A percentile compares a stretch with the other conserved stretches of the same genome.
Conservation (phyloP, 768 basidiomycete species). For the Goffeauzyma gilvescens region DNA sequence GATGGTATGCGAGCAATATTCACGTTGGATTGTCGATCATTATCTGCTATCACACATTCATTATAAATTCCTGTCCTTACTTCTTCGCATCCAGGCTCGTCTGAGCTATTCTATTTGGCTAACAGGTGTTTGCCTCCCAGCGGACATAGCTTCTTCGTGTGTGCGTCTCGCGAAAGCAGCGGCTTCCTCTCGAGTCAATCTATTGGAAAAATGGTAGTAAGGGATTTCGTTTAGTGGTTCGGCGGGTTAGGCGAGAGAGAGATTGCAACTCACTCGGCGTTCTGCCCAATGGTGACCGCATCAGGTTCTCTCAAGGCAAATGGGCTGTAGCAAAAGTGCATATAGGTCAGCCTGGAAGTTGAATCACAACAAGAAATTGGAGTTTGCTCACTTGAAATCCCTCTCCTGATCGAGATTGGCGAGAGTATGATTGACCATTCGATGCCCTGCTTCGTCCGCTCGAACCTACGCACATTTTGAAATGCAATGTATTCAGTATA, state of each 20-base stretch:
- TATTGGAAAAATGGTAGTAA: conserved; percentile 2
- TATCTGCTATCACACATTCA: no score
- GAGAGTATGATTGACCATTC: conserved; percentile 84
- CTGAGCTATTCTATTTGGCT: no score
- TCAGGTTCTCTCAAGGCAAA: conserved; percentile 61
- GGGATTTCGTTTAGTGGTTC: neutral
- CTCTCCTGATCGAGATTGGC: conserved; percentile 58
- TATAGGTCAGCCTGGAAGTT: neutral
- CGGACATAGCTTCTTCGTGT: conserved; percentile 13
- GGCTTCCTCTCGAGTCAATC: conserved; percentile 32
- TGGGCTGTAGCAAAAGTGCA: conserved; percentile 16
- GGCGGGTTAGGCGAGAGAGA: neutral
- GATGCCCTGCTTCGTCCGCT: conserved; percentile 79
- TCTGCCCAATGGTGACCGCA: conserved; percentile 62
- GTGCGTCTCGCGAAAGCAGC: conserved; percentile 27
- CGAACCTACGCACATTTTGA: no score
- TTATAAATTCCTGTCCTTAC: no score
- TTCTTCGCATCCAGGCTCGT: no score
- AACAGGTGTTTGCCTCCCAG: no score
- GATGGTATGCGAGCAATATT: no score
- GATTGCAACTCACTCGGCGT: conserved; percentile 43
- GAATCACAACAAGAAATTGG: neutral
- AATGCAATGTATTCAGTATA: no score
- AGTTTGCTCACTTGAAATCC: conserved; percentile 45
- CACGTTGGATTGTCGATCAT: no score